Evolutionary conservation across 768 basidiomycete species (phyloP).

Genomic region (Tricholoma matsutake): DNA sequence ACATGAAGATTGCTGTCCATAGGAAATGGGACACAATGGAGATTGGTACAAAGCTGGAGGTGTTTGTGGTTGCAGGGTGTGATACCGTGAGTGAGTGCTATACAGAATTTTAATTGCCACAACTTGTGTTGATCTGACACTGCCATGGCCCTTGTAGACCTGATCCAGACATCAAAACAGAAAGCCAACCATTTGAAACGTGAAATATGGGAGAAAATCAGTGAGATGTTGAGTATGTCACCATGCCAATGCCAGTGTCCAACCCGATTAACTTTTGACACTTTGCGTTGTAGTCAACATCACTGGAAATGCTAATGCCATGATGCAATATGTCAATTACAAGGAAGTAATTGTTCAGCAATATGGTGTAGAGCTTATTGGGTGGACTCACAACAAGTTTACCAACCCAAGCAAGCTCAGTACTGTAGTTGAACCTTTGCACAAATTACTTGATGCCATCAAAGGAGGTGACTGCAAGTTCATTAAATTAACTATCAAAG

Average conservation of each 20-base stretch:
- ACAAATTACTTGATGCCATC: background rate
- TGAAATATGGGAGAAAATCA: background rate
- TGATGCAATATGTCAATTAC: background rate
- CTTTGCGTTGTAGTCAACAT: background rate
- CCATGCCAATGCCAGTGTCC: background rate
- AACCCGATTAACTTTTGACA: no score
- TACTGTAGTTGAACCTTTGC: background rate
- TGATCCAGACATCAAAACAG: background rate
- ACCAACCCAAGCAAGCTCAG: background rate
- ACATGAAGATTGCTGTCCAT: background rate
- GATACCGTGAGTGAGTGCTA: no score
- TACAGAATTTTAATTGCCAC: no score
- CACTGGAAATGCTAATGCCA: background rate
- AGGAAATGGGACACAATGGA: background rate
- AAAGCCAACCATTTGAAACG: background rate
- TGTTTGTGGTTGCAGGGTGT: background rate
- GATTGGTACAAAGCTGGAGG: background rate
- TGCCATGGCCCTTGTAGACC: no score
- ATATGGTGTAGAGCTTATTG: background rate
- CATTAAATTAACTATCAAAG: background rate
- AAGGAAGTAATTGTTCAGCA: background rate
- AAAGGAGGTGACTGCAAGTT: background rate
- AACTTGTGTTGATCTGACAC: no score
- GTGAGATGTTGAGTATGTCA: background rate
- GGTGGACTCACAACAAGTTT: background rate